Base-by-base conservation (phyloP, 768 basidiomycete species). In the Leccinum uliginosum region DNA sequence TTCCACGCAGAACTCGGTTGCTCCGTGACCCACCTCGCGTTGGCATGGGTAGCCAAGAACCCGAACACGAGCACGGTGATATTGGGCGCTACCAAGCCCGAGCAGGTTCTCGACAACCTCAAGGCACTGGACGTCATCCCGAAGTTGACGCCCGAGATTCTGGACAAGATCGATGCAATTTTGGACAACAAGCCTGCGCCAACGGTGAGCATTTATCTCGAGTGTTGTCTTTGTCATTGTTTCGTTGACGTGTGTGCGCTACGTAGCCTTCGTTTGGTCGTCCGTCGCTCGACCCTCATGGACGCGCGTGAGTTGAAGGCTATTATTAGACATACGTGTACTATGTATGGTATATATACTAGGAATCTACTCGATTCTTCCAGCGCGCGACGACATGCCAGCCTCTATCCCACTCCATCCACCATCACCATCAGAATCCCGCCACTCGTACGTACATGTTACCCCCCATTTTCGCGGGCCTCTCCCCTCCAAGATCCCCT, bases 21-120 rank as follows among this genome's bases (percentile, higher is more conserved):
- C 53, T 77, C 71, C 19, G 73, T 78, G 59, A 72, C 78, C n/a
- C 75, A 76, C 40, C 72, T 85, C 49, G 77, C 84, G 1, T 73
- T 85, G 55, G 84, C 84, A 21, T 85, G 83, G 83, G 69, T 77
- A 7, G 73, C 78, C 9, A 71, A 66, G 59, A 78, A 83, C 65
- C 75, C 77, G n/a, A 78, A 78, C 66, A 78, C 77, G 44, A 72
- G 74, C 54, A 78, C 75, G 17, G 73, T 79, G 51, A 78, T 81
- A 56, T 72, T 81, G 40, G 80, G 81, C 6, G 79, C 78, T 4
- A 74, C 78, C 40, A 80, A 73, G 59, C 74, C 77, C 12, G 73
- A 78, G 61, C 80, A 83, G 59, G 67, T 82, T 26, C 46, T 71
- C 46, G 75, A 82, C 30, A 82, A 81, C 68, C 62, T 82, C 55